Evolutionary conservation across 345 rosid species (phyloP).

Genomic region (Draba incana): DNA sequence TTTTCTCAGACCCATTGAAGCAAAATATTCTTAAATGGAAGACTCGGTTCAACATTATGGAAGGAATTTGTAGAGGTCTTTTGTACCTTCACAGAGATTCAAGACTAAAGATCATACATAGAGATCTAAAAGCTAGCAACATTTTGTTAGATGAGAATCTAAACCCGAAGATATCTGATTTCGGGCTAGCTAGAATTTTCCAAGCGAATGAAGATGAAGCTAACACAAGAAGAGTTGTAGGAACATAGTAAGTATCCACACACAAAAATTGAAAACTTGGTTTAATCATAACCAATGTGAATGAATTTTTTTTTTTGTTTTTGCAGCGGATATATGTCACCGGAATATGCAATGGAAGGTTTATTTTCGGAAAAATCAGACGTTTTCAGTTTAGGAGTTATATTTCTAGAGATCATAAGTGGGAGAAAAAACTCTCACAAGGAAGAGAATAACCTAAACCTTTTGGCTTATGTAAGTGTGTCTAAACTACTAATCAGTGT

Average conservation of each 20-base stretch:
- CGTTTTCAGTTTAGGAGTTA: slow-evolving; percentile 51
- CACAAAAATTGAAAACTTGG: background rate
- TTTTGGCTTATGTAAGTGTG: slow-evolving; percentile 46
- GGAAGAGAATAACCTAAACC: slow-evolving; percentile 35
- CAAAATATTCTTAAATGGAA: slow-evolving; percentile 46
- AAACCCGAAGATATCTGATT: slow-evolving; percentile 55
- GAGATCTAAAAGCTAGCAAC: slow-evolving; percentile 57
- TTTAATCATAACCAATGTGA: slow-evolving; percentile 6
- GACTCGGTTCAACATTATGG: slow-evolving; percentile 46
- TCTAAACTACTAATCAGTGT: background rate
- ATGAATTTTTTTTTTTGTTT: background rate
- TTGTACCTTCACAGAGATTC: slow-evolving; percentile 59
- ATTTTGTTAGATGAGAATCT: slow-evolving; percentile 55
- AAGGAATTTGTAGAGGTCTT: slow-evolving; percentile 56
- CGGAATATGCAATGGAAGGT: slow-evolving; percentile 54
- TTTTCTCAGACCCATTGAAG: slow-evolving; percentile 37
- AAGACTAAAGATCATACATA: slow-evolving; percentile 51
- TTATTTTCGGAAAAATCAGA: slow-evolving; percentile 51
- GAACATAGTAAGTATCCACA: slow-evolving; percentile 47
- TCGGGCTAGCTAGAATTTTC: slow-evolving; percentile 54
- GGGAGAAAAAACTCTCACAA: slow-evolving; percentile 49
- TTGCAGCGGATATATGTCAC: slow-evolving; percentile 58
- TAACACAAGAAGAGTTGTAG: slow-evolving; percentile 50
- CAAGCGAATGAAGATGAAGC: slow-evolving; percentile 47
- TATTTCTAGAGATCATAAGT: slow-evolving; percentile 49